A percentile compares a stretch with the other conserved stretches of the same genome.
Conservation (phyloP, 768 basidiomycete species). For the Lactifluus piperatus region DNA sequence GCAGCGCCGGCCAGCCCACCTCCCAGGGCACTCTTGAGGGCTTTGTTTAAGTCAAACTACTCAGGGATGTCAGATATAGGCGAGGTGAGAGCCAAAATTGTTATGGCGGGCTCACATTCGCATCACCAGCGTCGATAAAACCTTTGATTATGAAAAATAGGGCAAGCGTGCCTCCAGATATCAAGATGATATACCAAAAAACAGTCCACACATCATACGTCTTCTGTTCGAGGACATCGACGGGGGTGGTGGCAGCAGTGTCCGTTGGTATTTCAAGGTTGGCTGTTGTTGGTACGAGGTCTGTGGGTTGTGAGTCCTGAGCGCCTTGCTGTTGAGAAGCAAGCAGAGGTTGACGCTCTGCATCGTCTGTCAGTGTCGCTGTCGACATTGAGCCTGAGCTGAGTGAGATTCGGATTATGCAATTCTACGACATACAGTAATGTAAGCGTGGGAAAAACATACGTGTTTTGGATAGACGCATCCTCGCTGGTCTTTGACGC, state of each 20-base stretch:
- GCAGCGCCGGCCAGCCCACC: slow-evolving; percentile 88
- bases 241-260: background rate
- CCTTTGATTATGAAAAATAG: slow-evolving; percentile 56
- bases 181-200: slow-evolving; percentile 29
- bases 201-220: slow-evolving; percentile 24
- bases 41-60: slow-evolving; percentile 73
- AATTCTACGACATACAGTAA: no score
- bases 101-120: slow-evolving; percentile 40
- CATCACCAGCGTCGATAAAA: slow-evolving; percentile 59
- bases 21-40: slow-evolving; percentile 76
- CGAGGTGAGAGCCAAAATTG: background rate
- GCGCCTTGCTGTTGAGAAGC: background rate
- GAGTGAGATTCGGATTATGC: no score
- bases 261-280: background rate
- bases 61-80: background rate
- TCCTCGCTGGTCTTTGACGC: no score
- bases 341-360: slow-evolving; percentile 8
- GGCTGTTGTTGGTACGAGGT: background rate
- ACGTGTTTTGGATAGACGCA: background rate
- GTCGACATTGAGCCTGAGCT: background rate
- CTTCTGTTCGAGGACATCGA: slow-evolving; percentile 16
- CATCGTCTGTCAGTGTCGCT: background rate
- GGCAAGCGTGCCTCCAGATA: slow-evolving; percentile 30
- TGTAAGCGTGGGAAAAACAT: background rate
- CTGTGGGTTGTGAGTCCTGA: background rate